Percentiles rank a stretch among this genome's conserved stretches.
These are phyloP conservation scores for Fraxinus dipetala DNA, from an alignment of 305 asterid genomes.

Conservation along the genomic window DNA sequence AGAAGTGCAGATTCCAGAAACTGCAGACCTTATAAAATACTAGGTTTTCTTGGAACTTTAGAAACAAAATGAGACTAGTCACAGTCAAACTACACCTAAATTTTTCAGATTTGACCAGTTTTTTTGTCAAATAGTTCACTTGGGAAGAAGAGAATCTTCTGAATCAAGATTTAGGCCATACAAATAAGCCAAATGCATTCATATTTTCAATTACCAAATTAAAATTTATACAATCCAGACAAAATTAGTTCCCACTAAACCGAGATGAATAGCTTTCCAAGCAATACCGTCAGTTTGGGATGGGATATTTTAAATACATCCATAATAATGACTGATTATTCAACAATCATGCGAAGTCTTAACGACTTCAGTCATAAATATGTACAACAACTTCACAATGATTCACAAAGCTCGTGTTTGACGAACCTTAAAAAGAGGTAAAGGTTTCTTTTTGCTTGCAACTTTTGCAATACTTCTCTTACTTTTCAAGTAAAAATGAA, in stretches of 20 bases:
- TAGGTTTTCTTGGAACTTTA: not conserved
- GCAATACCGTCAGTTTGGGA: not conserved
- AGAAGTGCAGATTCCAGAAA: not conserved
- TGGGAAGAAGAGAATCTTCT: not conserved
- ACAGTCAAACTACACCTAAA: not conserved
- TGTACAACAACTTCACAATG: not conserved
- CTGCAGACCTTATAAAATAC: not conserved
- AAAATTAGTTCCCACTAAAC: not conserved
- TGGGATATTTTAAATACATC: not conserved
- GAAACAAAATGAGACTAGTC: not conserved
- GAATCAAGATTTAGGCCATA: not conserved
- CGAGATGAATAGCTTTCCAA: not conserved
- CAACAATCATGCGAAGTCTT: not conserved
- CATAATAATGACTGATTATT: not conserved
- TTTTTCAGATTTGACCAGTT: not conserved
- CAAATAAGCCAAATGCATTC: not conserved
- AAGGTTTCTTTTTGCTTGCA: not conserved
- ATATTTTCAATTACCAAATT: constrained; percentile 5
- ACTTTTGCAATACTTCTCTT: not conserved
- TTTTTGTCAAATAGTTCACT: not conserved
- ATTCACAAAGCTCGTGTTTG: not conserved
- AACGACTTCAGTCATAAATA: not conserved
- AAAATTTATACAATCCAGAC: not conserved
- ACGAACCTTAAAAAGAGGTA: not conserved
- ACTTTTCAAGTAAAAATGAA: not conserved